Percentiles rank a stretch among this genome's conserved stretches.
Conservation (phyloP, 345 rosid genomes). For the Corymbia maculata region DNA sequence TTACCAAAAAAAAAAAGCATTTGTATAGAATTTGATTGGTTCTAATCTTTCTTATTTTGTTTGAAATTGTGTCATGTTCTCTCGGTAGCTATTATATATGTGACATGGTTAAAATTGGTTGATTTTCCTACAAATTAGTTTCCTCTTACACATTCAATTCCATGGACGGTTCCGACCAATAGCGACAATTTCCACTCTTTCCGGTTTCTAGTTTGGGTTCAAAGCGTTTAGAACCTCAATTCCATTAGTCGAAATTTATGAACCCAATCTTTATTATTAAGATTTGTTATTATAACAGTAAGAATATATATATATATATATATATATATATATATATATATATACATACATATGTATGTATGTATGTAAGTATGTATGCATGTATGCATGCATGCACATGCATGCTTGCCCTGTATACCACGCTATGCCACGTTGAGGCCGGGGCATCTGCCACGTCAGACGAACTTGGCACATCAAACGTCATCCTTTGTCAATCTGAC, state of each 20-base stretch:
- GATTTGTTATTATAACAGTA: neutral
- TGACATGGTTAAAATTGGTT: neutral
- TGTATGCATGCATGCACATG: no score
- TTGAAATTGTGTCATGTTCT: neutral
- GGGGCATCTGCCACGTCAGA: neutral
- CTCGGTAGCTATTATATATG: no score
- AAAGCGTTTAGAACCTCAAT: neutral
- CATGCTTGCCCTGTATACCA: no score
- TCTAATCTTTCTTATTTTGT: neutral
- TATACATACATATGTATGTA: no score
- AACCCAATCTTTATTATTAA: neutral
- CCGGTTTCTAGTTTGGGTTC: neutral
- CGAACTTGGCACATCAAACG: neutral
- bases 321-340: no score
- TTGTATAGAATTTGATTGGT: neutral
- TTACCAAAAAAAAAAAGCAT: no score
- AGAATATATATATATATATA: neutral
- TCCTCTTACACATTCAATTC: no score
- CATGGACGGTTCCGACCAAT: no score
- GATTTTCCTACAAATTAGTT: no score
- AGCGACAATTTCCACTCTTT: neutral
- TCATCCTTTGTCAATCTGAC: neutral
- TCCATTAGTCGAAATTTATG: neutral
- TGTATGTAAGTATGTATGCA: no score
- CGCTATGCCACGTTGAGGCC: no score